Evolutionary conservation across 225 moss, liverwort and hornwort species (phyloP).

Genomic region (Takakia lepidozioides): DNA sequence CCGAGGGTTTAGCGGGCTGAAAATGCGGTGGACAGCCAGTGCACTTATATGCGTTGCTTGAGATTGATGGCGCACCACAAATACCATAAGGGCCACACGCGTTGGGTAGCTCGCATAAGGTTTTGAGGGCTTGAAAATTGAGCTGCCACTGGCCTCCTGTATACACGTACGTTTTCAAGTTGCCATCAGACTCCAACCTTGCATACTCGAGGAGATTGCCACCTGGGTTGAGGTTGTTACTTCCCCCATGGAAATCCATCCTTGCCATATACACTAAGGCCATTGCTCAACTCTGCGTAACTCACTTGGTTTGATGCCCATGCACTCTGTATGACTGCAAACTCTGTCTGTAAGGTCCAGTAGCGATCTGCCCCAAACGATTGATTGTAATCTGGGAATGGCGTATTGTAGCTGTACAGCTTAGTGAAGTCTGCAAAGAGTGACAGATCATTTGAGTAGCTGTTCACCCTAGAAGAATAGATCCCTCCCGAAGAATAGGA

Average conservation of each 20-base stretch:
- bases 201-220: conserved; percentile 13
- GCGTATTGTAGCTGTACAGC: background rate
- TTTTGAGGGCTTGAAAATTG: background rate
- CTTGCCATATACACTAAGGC: conserved; percentile 4
- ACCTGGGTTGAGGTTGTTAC: too few relatives aligned
- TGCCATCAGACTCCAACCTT: conserved; percentile 16
- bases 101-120: conserved; percentile 4
- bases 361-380: background rate
- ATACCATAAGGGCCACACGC: conserved; percentile 21
- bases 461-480: conserved; percentile 2
- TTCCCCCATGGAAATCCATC: too few relatives aligned
- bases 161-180: conserved; percentile 5
- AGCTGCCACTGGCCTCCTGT: too few relatives aligned
- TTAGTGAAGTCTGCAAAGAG: conserved; percentile 6
- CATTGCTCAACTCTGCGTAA: too few relatives aligned
- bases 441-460: background rate
- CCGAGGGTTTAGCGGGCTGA: too few relatives aligned
- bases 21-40: too few relatives aligned
- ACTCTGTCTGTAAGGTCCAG: too few relatives aligned
- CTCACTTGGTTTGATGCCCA: too few relatives aligned
- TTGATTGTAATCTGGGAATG: background rate
- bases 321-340: background rate
- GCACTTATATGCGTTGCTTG: background rate
- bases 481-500: conserved; percentile 11
- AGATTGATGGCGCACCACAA: conserved; percentile 5